Base-by-base conservation (phyloP, 2,329 filamentous ascomycete genomes). In the Colletotrichum horii region DNA sequence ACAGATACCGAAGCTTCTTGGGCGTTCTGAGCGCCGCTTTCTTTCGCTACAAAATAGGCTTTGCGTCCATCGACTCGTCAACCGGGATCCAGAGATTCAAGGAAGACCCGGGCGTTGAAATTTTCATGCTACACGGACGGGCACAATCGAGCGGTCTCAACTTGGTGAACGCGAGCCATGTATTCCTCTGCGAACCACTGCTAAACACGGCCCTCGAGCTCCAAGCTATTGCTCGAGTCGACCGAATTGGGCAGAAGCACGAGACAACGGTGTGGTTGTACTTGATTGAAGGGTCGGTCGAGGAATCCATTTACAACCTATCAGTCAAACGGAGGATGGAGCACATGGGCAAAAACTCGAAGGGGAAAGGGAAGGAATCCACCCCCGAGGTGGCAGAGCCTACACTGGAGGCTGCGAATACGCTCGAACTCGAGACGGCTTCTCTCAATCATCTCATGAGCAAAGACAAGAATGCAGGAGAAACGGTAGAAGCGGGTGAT, bases 181-280 rank as follows among this genome's bases (percentile, higher is more conserved):
- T 98, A 2, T 97, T 98, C 81, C 90, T 99, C 6, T 98, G 96
- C 83, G 97, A 99, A 82, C 97, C 97, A 4, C 88, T 98, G 5
- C 92, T 98, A 79, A 98, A 98, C 81, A 96, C 96, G 0, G 96
- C 96, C 0, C 92, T 99, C 19, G 97, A 98, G 84, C 89, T 98
- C 12, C 97, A 99, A 83, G 96, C 96, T 16, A 98, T 98, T 80
- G 96, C 96, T 1, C 94, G 97, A 71, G 96, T 99, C 2, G 96
- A 99, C 82, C 92, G 97, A 43, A 99, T 99, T 77, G 97, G 97
- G 0, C 97, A 98, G 84, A 89, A 93, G 77, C 92, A 94, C 67
- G 90, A 94, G 78, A 99, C 97, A 1, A 98, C 95, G 0, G 96
- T 98, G 2, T 98, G 96, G 94, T 94, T 98, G 83, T 98, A 98